phyloP scores from a whole-genome alignment of 768 basidiomycete genomes.

The Suillus americanus region DNA sequence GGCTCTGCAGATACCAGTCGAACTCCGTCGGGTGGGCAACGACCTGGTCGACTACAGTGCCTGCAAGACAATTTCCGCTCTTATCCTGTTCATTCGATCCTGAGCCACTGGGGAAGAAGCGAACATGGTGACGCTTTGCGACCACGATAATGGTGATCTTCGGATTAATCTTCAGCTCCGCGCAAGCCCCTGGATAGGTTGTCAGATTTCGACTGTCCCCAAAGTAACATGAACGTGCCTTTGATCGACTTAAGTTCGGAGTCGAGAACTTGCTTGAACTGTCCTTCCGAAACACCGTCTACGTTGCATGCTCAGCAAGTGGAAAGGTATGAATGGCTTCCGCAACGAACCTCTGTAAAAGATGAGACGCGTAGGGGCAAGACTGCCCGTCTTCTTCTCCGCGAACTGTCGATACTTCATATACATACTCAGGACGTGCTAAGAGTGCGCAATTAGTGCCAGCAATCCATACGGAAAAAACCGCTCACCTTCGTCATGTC shows the following conservation, averaged over 20 bases:
- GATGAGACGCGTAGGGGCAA: slow-evolving; percentile 66
- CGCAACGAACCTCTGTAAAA: slow-evolving; percentile 65
- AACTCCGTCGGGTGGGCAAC: slow-evolving; percentile 71
- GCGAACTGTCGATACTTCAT: slow-evolving; percentile 52
- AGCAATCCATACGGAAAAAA: not conserved
- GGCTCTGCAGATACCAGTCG: slow-evolving; percentile 78
- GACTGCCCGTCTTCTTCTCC: slow-evolving; percentile 46
- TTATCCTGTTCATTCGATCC: slow-evolving; percentile 49
- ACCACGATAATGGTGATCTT: slow-evolving; percentile 79
- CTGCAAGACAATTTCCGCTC: slow-evolving; percentile 74
- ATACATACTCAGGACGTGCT: slow-evolving; percentile 60
- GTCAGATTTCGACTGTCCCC: slow-evolving; percentile 5
- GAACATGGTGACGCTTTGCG: slow-evolving; percentile 55
- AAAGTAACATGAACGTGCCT: slow-evolving; percentile 37
- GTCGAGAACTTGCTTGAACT: slow-evolving; percentile 49
- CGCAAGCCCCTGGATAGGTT: slow-evolving; percentile 55
- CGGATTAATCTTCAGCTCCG: slow-evolving; percentile 52
- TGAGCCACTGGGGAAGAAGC: slow-evolving; percentile 48
- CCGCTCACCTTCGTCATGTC: slow-evolving; percentile 57
- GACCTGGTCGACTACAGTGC: slow-evolving; percentile 73
- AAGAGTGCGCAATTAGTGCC: slow-evolving; percentile 14
- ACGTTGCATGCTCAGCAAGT: slow-evolving; percentile 7
- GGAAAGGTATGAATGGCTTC: not conserved
- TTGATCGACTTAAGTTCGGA: slow-evolving; percentile 61
- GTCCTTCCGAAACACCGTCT: slow-evolving; percentile 61